Evolutionary conservation across 441 rosid species (phyloP), one percentile per base, ranked within the genome.

Genomic region (Dalechampia spathulata): DNA sequence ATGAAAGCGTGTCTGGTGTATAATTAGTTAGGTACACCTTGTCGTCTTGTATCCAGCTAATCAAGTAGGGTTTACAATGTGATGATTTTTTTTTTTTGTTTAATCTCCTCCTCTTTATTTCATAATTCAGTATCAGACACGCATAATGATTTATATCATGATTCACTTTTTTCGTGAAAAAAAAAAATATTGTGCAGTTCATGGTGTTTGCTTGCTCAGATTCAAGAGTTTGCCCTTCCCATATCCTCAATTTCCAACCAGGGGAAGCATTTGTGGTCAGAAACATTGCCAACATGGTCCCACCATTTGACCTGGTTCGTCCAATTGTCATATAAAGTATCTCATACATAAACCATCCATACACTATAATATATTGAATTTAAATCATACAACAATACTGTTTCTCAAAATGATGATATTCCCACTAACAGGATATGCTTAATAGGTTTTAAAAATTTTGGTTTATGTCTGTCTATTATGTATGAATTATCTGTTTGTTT

Each of bases 121-220:
- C 8, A 30, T 30, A 30, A 30, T 30, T 30, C 4, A 30, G 34
- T 30, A n/a, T 30, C 4, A 30, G 8, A 30, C 8, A 3, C 34
- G 34, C 5, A 30, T 30, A 30, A 3, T 30, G 8, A 30, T 30
- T 30, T 30, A 30, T 3, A 30, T 30, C 8, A 8, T 3, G 5
- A 30, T 30, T 30, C 8, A 3, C 4, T 30, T 8, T 30, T 8
- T 30, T n/a, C n/a, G n/a, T n/a, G n/a, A n/a, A n/a, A n/a, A n/a
- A 10, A 27, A 28, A 1, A 16, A 5, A 38, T 40, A 37, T 13
- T 54, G 9, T 77, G 82, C 83, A 93, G 99, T 93, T 90, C 74
- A 5, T 93, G 83, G 95, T 85, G 23, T 90, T 93, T 53, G 97
- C 97, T 6, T 93, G 99, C 82, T 90, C 99, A 16, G 99, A 93